phyloP scores from a whole-genome alignment of 768 basidiomycete species.

The Antrodiella citrinella region DNA sequence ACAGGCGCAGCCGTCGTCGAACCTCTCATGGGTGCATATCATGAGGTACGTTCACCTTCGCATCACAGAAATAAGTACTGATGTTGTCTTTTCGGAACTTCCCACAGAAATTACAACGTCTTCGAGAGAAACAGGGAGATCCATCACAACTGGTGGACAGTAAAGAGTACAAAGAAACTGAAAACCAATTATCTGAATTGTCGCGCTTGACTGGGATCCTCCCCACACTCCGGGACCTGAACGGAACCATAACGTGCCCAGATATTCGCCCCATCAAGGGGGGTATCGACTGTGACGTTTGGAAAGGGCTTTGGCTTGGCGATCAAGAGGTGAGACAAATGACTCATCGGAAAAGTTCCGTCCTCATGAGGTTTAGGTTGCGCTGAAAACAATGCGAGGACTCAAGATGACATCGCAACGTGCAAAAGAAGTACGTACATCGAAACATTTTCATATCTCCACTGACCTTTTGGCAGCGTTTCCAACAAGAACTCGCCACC shows the following conservation, averaged over 20 bases:
- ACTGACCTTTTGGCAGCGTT: constrained; percentile 3
- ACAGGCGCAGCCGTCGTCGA: too few relatives aligned
- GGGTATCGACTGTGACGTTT: background rate
- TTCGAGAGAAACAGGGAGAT: too few relatives aligned
- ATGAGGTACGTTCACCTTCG: too few relatives aligned
- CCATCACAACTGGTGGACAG: too few relatives aligned
- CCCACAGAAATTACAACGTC: too few relatives aligned
- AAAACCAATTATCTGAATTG: background rate
- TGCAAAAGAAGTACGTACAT: background rate
- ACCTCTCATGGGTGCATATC: too few relatives aligned
- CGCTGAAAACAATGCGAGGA: background rate
- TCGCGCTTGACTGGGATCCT: background rate
- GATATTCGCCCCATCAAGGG: background rate
- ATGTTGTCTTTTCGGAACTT: too few relatives aligned
- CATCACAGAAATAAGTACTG: too few relatives aligned
- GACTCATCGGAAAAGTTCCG: background rate
- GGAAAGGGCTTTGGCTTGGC: background rate
- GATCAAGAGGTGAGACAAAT: constrained; percentile 1
- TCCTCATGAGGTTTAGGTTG: background rate
- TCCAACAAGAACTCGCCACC: background rate
- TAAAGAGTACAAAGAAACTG: too few relatives aligned
- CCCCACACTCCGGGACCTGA: background rate
- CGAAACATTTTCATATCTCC: too few relatives aligned
- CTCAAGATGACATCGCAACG: background rate
- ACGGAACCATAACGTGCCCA: background rate